Base-by-base conservation (phyloP, 1,284 basidiomycete species). In the Sporisorium exsertum region DNA sequence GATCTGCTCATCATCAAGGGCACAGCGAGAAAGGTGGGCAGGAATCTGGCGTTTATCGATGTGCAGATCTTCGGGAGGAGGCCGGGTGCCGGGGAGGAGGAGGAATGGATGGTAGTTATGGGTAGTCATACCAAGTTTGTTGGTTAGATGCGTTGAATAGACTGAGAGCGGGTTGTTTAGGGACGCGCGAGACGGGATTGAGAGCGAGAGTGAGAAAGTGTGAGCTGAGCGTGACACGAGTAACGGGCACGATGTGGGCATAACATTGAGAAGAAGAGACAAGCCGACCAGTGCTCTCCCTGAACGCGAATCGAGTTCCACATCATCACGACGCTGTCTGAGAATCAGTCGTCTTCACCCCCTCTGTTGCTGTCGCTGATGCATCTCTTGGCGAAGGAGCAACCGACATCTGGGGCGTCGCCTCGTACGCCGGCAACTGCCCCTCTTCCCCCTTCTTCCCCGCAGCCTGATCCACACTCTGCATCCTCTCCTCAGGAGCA, bases 11-110 rank as follows among this genome's bases (percentile, higher is more conserved):
- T 76, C 51, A 78, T 80, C 66, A 54, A 55, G 32, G 78, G 69
- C 5, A 67, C 29, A 43, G 63, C 66, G 35, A 68, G 65, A 57
- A 80, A 78, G 64, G 65, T 80, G 2, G 78, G 78, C 9, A 37
- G 72, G 29, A 68, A 68, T 29, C 58, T 80, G n/a, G 78, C 76
- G 24, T 80, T 80, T 27, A 65, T 80, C 54, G 68, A 66, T 24
- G 78, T 80, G 2, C 50, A 77, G 50, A 72, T 80, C 33, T 26
- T 57, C 7, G 66, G 51, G 1, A 59, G 68, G n/a, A 74, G 72
- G 16, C 64, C 51, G 7, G 66, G 61, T 3, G 70, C 35, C 4
- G 55, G 52, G 1, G 66, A 70, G 26, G 61, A 62, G 29, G 67
- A 72, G 20, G 77, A 76, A 35, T 62, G 59, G 13, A 58, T 77